phyloP scores from a whole-genome alignment of 495 filamentous ascomycete genomes.

The Lasiosphaeria miniovina region DNA sequence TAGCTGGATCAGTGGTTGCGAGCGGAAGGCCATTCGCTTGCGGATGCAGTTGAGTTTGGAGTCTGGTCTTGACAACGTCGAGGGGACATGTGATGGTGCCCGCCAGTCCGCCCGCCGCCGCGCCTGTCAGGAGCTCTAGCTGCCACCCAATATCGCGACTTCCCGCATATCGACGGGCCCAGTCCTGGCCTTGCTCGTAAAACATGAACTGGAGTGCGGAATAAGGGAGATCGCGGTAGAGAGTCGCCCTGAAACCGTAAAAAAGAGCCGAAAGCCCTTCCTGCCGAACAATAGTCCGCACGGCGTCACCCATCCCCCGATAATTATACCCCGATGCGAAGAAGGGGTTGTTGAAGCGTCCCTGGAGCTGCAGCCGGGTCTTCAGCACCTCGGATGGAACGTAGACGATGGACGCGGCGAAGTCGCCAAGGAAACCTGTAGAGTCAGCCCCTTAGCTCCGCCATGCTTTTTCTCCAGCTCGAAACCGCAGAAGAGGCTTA shows the following conservation, averaged over 20 bases:
- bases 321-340: constrained; percentile 96
- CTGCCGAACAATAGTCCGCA: constrained; percentile 72
- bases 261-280: constrained; percentile 87
- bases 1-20: not conserved
- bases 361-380: constrained; percentile 90
- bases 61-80: constrained; percentile 94
- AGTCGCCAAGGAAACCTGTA: constrained; percentile 81
- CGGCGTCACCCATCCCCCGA: constrained; percentile 71
- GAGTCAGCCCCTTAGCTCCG: constrained; percentile 17
- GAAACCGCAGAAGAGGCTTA: constrained; percentile 30
- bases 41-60: constrained; percentile 87
- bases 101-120: constrained; percentile 88
- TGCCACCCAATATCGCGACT: constrained; percentile 77
- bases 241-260: constrained; percentile 89
- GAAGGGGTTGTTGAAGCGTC: constrained; percentile 88
- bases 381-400: constrained; percentile 97
- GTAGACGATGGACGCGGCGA: constrained; percentile 87
- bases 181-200: constrained; percentile 86
- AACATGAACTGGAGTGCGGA: constrained; percentile 96
- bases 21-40: not conserved
- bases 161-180: constrained; percentile 68
- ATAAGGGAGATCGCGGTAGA: constrained; percentile 93
- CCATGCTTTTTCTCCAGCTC: not conserved
- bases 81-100: constrained; percentile 92
- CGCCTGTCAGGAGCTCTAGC: constrained; percentile 84